Percentiles rank a stretch among this genome's conserved stretches.
These are phyloP conservation scores for Candida methanosorbosa DNA, from an alignment of 805 yeast genomes.

Conservation along the genomic window DNA sequence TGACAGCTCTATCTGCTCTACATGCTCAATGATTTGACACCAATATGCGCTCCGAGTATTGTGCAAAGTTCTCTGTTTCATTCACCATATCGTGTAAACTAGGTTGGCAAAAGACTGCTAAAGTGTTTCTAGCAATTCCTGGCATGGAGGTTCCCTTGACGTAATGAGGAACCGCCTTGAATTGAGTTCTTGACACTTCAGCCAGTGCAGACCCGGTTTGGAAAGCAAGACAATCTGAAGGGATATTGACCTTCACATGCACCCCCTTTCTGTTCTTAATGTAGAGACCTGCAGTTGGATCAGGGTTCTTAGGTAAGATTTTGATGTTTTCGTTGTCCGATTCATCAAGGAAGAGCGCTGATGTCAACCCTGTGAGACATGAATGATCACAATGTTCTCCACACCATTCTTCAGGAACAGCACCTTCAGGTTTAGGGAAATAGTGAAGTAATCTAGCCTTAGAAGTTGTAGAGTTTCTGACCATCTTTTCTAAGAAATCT, in stretches of 20 bases:
- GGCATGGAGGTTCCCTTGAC: slow-evolving; percentile 35
- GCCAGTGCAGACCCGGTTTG: slow-evolving; percentile 53
- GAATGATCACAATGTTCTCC: slow-evolving; percentile 57
- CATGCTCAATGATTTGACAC: slow-evolving; percentile 26
- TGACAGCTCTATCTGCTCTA: not conserved
- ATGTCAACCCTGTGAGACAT: slow-evolving; percentile 49
- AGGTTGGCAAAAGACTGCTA: slow-evolving; percentile 59
- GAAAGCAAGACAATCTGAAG: slow-evolving; percentile 47
- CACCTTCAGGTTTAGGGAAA: slow-evolving; percentile 25
- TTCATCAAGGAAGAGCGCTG: slow-evolving; percentile 42
- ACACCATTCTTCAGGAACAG: slow-evolving; percentile 38
- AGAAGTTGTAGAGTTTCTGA: slow-evolving; percentile 40
- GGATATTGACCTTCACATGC: slow-evolving; percentile 42
- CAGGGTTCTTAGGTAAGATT: slow-evolving; percentile 28
- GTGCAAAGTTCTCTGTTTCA: slow-evolving; percentile 37
- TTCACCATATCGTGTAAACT: slow-evolving; percentile 41
- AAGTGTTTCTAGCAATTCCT: slow-evolving; percentile 38
- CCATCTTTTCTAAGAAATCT: slow-evolving; percentile 35
- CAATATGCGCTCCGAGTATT: slow-evolving; percentile 35
- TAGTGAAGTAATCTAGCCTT: slow-evolving; percentile 53
- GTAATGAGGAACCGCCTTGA: slow-evolving; percentile 52
- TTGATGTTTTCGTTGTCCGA: slow-evolving; percentile 7
- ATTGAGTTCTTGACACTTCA: slow-evolving; percentile 36
- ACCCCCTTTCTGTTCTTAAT: slow-evolving; percentile 37
- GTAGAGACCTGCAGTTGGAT: slow-evolving; percentile 39